Conservation (phyloP, 345 rosid genomes). For the Acer negundo region DNA sequence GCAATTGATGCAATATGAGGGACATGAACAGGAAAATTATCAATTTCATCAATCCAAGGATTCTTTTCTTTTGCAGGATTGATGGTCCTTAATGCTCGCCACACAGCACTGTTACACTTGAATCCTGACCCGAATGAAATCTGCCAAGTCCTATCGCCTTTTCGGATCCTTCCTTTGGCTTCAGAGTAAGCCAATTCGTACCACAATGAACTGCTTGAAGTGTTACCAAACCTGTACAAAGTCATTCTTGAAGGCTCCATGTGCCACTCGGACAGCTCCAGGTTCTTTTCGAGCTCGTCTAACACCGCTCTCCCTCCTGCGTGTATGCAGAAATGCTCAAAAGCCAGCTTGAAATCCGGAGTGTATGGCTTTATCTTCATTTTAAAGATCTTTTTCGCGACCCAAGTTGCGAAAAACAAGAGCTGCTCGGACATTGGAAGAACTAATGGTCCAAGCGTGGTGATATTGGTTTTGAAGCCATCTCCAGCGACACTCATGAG, state of each 20-base stretch:
- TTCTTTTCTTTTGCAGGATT: slow-evolving; percentile 25
- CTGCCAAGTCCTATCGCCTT: slow-evolving; percentile 45
- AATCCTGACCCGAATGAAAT: slow-evolving; percentile 46
- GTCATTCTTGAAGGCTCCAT: slow-evolving; percentile 87
- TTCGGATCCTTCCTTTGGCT: slow-evolving; percentile 45
- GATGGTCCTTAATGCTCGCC: slow-evolving; percentile 28
- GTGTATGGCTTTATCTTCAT: slow-evolving; percentile 53
- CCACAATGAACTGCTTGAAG: slow-evolving; percentile 46
- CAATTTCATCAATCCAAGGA: slow-evolving; percentile 34
- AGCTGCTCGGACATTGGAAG: slow-evolving; percentile 64
- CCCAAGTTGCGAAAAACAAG: slow-evolving; percentile 37
- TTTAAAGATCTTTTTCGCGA: slow-evolving; percentile 45
- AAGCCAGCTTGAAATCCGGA: slow-evolving; percentile 70
- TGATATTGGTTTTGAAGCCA: slow-evolving; percentile 61
- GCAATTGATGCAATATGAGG: slow-evolving; percentile 6
- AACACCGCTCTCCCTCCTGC: slow-evolving; percentile 69
- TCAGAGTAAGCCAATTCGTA: slow-evolving; percentile 44
- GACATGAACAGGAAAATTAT: slow-evolving; percentile 18
- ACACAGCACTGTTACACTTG: slow-evolving; percentile 41
- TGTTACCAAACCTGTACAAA: slow-evolving; percentile 60
- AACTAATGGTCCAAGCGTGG: slow-evolving; percentile 65
- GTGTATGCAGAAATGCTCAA: slow-evolving; percentile 76
- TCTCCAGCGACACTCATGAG: slow-evolving; percentile 61
- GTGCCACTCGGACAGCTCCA: slow-evolving; percentile 58
- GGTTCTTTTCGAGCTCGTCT: slow-evolving; percentile 64